These are phyloP conservation scores for bread wheat (Triticum aestivum) DNA, from an alignment of 176 grass and related monocot species.

Conservation along the genomic window DNA sequence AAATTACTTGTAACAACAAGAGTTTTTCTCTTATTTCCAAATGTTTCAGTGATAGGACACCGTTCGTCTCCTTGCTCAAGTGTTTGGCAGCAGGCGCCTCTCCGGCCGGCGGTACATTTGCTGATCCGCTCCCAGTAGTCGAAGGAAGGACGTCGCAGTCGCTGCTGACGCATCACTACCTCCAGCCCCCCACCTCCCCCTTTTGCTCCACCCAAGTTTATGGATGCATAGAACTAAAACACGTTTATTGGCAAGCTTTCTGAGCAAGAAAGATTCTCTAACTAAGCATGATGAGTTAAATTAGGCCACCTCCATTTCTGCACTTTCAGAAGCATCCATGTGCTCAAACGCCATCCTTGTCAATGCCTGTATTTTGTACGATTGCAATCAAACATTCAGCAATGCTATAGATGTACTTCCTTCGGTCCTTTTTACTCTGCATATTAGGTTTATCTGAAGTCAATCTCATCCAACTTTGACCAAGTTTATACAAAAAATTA, in stretches of 20 bases:
- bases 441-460: no score
- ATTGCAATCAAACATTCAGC: no score
- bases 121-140: not conserved
- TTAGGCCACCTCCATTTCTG: slow-evolving; percentile 40
- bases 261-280: not conserved
- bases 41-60: not conserved
- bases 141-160: not conserved
- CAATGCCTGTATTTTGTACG: no score
- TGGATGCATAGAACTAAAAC: no score
- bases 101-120: not conserved
- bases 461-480: no score
- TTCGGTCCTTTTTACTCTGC: no score
- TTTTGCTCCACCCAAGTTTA: not conserved
- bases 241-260: not conserved
- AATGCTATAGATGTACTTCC: no score
- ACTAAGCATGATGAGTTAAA: not conserved
- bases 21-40: not conserved
- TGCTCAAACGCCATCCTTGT: not conserved
- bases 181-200: not conserved
- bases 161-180: not conserved
- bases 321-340: slow-evolving; percentile 5
- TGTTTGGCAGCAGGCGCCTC: not conserved
- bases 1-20: not conserved
- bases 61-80: not conserved
- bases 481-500: no score